phyloP scores from a whole-genome alignment of 208 protist species.

The Leishmania mexicana region DNA sequence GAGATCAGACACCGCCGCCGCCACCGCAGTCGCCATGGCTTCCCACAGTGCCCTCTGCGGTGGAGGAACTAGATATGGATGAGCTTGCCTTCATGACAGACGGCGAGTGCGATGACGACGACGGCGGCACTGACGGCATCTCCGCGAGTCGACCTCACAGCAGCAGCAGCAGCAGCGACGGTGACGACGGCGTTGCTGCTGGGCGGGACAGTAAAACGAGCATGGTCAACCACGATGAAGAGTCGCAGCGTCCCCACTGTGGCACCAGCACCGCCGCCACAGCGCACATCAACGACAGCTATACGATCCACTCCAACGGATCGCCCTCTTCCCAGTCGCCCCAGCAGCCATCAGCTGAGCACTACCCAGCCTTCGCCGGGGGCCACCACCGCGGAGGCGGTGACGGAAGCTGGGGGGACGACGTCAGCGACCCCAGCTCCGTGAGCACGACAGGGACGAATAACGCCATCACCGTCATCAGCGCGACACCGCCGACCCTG shows the following conservation, averaged over 20 bases:
- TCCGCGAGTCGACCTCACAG: neutral
- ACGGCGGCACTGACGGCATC: neutral
- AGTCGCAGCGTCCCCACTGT: neutral
- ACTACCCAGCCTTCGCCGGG: neutral
- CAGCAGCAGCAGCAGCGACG: constrained; percentile 10
- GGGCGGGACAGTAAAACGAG: neutral
- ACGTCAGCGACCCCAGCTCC: constrained; percentile 11
- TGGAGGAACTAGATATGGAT: constrained; percentile 15
- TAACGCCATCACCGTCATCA: constrained; percentile 13
- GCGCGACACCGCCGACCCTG: constrained; percentile 23
- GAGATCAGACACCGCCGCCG: neutral
- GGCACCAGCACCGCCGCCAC: constrained; percentile 2
- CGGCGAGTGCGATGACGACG: neutral
- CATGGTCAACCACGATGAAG: neutral
- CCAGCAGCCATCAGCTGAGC: neutral
- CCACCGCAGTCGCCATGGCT: neutral
- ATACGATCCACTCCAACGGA: neutral
- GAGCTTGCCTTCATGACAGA: constrained; percentile 11
- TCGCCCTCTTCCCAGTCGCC: neutral
- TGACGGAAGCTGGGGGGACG: constrained; percentile 1
- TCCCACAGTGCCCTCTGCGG: constrained; percentile 8
- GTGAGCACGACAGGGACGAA: constrained; percentile 1
- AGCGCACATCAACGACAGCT: constrained; percentile 24
- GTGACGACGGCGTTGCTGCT: neutral
- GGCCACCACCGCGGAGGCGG: neutral